Percentiles rank a stretch among this genome's conserved stretches.
These are phyloP conservation scores for Wickerhamomyces chaumierensis DNA, from an alignment of 805 yeast species.

Conservation along the genomic window DNA sequence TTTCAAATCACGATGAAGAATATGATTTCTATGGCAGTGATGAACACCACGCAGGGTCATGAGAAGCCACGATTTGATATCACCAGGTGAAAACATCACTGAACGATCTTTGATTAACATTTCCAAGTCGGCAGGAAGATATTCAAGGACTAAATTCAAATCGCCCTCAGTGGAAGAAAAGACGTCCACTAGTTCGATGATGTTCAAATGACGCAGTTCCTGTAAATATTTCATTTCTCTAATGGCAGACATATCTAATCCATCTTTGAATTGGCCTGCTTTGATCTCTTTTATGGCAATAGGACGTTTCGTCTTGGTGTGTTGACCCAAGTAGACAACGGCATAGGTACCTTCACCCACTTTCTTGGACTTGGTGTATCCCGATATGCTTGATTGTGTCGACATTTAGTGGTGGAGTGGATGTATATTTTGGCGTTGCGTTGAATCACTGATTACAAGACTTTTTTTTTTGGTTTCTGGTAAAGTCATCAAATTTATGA, in stretches of 20 bases:
- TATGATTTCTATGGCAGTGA: conserved; percentile 87
- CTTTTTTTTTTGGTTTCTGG: too few species aligned
- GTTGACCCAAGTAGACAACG: conserved; percentile 80
- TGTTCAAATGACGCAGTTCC: conserved; percentile 67
- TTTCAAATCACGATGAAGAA: conserved; percentile 86
- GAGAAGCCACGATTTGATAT: conserved; percentile 85
- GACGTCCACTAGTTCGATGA: conserved; percentile 83
- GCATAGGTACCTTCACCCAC: conserved; percentile 99
- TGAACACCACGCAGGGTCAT: conserved; percentile 93
- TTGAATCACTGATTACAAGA: too few species aligned
- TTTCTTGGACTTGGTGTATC: conserved; percentile 43
- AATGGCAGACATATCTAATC: conserved; percentile 95
- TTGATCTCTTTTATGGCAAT: conserved; percentile 95
- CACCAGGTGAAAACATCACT: conserved; percentile 71
- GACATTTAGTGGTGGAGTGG: too few species aligned
- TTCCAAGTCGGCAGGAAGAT: conserved; percentile 85
- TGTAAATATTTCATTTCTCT: conserved; percentile 83
- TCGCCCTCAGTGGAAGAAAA: conserved; percentile 46
- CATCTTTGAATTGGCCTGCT: conserved; percentile 89
- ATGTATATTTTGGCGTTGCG: too few species aligned
- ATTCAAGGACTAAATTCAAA: conserved; percentile 84
- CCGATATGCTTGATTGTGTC: too few species aligned
- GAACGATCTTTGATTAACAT: conserved; percentile 73
- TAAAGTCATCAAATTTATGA: too few species aligned
- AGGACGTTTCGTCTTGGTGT: conserved; percentile 38